Evolutionary conservation across 2,329 filamentous ascomycete genomes (phyloP).

Genomic region (Nigrospora sphaerica): DNA sequence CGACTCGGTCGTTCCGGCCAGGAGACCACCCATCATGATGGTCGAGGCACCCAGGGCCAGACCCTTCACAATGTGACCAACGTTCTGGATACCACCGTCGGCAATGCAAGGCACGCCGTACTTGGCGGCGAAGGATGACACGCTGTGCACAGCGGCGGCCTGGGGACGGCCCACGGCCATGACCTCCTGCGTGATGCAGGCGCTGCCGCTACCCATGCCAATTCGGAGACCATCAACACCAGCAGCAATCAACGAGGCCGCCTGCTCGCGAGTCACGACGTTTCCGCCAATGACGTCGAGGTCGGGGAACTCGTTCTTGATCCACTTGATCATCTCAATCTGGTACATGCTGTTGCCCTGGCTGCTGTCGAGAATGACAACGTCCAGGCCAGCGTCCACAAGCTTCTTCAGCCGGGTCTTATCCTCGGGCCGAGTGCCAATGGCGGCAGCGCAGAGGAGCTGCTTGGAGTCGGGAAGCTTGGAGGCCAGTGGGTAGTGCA

Average conservation of each 20-base stretch:
- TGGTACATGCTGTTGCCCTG: constrained; percentile 99
- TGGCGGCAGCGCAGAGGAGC: constrained; percentile 88
- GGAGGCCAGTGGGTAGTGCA: constrained; percentile 91
- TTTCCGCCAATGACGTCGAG: constrained; percentile 97
- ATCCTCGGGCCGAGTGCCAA: constrained; percentile 91
- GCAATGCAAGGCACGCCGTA: constrained; percentile 98
- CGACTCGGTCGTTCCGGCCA: constrained; percentile 95
- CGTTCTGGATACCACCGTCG: constrained; percentile 95
- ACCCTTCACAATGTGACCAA: constrained; percentile 98
- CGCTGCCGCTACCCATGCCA: constrained; percentile 96
- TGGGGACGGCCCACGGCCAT: constrained; percentile 98
- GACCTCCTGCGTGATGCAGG: constrained; percentile 98
- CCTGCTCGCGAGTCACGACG: constrained; percentile 95
- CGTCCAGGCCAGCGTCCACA: constrained; percentile 89
- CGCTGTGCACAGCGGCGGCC: constrained; percentile 85
- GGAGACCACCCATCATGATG: constrained; percentile 98
- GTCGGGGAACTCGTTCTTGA: constrained; percentile 78
- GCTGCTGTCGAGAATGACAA: constrained; percentile 91
- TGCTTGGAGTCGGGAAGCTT: constrained; percentile 97
- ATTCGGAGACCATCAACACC: constrained; percentile 96
- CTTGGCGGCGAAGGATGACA: constrained; percentile 79
- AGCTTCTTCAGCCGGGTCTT: constrained; percentile 80
- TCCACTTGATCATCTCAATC: constrained; percentile 95
- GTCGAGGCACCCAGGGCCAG: constrained; percentile 89
- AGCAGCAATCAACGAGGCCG: constrained; percentile 82